Percentiles rank a stretch among this genome's conserved stretches.
phyloP scores from a whole-genome alignment of 495 filamentous ascomycete species.

The Pyrenula aspistea region DNA sequence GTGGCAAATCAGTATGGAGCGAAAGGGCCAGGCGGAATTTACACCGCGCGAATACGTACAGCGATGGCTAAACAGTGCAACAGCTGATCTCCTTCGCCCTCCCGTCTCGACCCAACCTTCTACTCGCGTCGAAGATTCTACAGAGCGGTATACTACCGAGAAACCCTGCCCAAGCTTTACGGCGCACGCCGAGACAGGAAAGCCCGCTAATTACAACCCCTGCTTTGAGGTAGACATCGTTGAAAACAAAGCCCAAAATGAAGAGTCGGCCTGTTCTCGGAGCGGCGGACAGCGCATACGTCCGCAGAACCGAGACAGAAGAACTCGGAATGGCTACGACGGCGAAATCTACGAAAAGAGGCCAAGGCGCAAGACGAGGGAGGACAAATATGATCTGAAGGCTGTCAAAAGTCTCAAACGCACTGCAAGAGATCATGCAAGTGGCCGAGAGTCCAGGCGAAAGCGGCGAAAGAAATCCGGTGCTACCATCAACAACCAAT shows the following conservation, averaged over 20 bases:
- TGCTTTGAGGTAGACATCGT: too few species aligned
- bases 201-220: too few species aligned
- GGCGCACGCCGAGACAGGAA: too few species aligned
- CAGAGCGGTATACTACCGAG: too few species aligned
- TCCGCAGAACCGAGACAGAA: too few species aligned
- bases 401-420: slow-evolving; percentile 4
- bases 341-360: slow-evolving; percentile 39
- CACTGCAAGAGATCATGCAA: slow-evolving; percentile 11
- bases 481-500: slow-evolving; percentile 45
- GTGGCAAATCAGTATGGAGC: too few species aligned
- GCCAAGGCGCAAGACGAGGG: slow-evolving; percentile 47
- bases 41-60: not conserved
- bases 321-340: too few species aligned
- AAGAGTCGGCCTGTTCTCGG: too few species aligned
- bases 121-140: not conserved
- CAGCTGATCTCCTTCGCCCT: not conserved
- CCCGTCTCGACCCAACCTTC: not conserved
- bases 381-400: slow-evolving; percentile 40
- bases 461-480: slow-evolving; percentile 24
- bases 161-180: too few species aligned
- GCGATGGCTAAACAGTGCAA: not conserved
- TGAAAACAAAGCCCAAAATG: too few species aligned
- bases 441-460: slow-evolving; percentile 23
- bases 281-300: too few species aligned
- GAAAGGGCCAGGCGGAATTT: too few species aligned